Conservation (phyloP, 1,284 basidiomycete species). For the Sphagnurus paluster region DNA sequence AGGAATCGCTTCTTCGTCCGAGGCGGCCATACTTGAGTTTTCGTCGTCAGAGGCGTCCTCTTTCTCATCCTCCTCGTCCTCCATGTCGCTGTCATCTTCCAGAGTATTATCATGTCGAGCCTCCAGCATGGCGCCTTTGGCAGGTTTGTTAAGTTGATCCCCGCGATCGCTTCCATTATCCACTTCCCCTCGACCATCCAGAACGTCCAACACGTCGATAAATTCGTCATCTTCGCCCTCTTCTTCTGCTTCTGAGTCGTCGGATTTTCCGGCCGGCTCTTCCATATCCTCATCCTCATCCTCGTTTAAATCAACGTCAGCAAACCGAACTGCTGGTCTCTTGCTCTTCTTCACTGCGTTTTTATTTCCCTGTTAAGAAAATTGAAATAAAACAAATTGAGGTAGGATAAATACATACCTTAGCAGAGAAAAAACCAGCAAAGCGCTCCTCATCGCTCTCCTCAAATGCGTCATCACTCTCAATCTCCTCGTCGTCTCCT, state of each 20-base stretch:
- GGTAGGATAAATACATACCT: conserved; percentile 35
- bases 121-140: conserved; percentile 22
- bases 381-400: conserved; percentile 5
- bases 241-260: conserved; percentile 35
- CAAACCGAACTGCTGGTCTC: conserved; percentile 40
- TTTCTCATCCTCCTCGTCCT: conserved; percentile 29
- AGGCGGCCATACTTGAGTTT: conserved; percentile 46
- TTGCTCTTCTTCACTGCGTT: conserved; percentile 22
- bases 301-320: conserved; percentile 69
- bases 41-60: conserved; percentile 51
- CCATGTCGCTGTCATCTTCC: conserved; percentile 31
- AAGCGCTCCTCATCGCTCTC: conserved; percentile 82
- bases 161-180: conserved; percentile 39
- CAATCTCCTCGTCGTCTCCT: conserved; percentile 79
- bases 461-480: conserved; percentile 79
- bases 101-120: conserved; percentile 25
- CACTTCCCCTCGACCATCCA: conserved; percentile 61
- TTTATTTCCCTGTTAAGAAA: conserved; percentile 22
- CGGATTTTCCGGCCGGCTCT: conserved; percentile 25
- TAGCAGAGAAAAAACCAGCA: conserved; percentile 60
- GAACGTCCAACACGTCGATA: conserved; percentile 65
- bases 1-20: conserved; percentile 59
- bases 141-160: conserved; percentile 12
- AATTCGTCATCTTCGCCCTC: conserved; percentile 63
- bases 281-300: conserved; percentile 41